These are phyloP conservation scores for Terfezia boudieri DNA, from an alignment of 495 filamentous ascomycete species.

Conservation along the genomic window DNA sequence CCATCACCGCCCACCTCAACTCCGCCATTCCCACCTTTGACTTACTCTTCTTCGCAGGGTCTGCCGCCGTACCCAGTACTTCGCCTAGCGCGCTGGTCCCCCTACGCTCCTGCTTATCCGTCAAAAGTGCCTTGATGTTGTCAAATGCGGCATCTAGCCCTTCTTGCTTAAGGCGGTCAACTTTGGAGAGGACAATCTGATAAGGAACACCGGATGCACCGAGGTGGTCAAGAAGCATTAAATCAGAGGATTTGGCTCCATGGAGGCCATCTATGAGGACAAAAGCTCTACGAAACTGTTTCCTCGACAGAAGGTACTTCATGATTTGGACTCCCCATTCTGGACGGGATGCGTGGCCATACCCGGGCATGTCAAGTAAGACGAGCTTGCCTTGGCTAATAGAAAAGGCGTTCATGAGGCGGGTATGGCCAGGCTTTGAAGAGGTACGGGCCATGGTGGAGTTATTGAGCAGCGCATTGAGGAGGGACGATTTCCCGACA, in stretches of 20 bases:
- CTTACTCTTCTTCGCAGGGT: conserved; percentile 7
- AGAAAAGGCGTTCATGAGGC: conserved; percentile 64
- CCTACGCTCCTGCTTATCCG: conserved; percentile 18
- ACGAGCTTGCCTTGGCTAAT: conserved; percentile 39
- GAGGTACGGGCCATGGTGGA: conserved; percentile 37
- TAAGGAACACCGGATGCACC: conserved; percentile 40
- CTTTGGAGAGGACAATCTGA: conserved; percentile 65
- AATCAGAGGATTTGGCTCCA: conserved; percentile 56
- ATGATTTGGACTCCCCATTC: conserved; percentile 75
- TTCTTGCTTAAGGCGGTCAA: conserved; percentile 32
- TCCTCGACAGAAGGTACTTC: conserved; percentile 53
- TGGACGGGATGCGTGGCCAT: conserved; percentile 50
- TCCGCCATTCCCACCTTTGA: conserved; percentile 15
- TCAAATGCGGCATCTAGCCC: conserved; percentile 20
- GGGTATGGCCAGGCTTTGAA: conserved; percentile 52
- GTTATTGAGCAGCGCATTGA: conserved; percentile 57
- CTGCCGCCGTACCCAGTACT: conserved; percentile 28
- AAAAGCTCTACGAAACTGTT: conserved; percentile 59
- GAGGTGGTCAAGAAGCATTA: conserved; percentile 40
- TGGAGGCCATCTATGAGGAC: conserved; percentile 61
- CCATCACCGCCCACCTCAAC: conserved; percentile 16
- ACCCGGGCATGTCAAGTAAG: conserved; percentile 83
- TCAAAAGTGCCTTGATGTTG: conserved; percentile 21
- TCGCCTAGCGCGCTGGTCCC: conserved; percentile 23
- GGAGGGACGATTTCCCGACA: conserved; percentile 70